phyloP scores from a whole-genome alignment of 2,329 filamentous ascomycete genomes.

The Aspergillus neoniger region DNA sequence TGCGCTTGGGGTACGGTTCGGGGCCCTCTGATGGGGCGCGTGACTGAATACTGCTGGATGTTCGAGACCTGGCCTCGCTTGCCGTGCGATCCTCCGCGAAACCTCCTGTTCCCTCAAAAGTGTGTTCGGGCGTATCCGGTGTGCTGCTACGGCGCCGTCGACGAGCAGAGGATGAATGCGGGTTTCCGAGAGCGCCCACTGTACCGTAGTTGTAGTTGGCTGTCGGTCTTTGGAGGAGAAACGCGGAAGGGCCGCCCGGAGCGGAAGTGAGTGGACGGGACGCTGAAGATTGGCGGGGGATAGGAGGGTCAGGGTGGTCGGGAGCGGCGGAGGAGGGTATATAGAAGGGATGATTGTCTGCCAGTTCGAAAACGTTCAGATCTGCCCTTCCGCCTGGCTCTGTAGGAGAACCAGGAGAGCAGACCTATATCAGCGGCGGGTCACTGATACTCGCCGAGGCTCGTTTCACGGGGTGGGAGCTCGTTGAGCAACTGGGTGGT shows the following conservation, averaged over 20 bases:
- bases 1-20: conserved; percentile 57
- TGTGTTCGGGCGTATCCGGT: conserved; percentile 27
- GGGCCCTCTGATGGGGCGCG: conserved; percentile 33
- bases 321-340: conserved; percentile 63
- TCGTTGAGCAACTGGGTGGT: conserved; percentile 11
- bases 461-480: conserved; percentile 18
- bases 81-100: conserved; percentile 27
- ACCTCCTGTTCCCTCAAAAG: conserved; percentile 24
- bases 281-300: conserved; percentile 52
- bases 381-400: conserved; percentile 47
- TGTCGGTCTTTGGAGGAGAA: conserved; percentile 19
- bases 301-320: conserved; percentile 66
- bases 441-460: conserved; percentile 31
- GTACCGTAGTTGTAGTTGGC: conserved; percentile 14
- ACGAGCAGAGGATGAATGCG: conserved; percentile 22
- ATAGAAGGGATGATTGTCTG: conserved; percentile 64
- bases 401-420: conserved; percentile 48
- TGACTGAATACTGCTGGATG: conserved; percentile 26
- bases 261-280: conserved; percentile 29
- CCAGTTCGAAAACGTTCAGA: conserved; percentile 66
- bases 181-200: conserved; percentile 15
- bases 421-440: conserved; percentile 39
- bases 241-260: conserved; percentile 28
- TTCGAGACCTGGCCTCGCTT: conserved; percentile 30
- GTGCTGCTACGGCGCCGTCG: conserved; percentile 37